These are phyloP conservation scores for Heimioporus sp. DNA, from an alignment of 768 basidiomycete species.

Conservation along the genomic window DNA sequence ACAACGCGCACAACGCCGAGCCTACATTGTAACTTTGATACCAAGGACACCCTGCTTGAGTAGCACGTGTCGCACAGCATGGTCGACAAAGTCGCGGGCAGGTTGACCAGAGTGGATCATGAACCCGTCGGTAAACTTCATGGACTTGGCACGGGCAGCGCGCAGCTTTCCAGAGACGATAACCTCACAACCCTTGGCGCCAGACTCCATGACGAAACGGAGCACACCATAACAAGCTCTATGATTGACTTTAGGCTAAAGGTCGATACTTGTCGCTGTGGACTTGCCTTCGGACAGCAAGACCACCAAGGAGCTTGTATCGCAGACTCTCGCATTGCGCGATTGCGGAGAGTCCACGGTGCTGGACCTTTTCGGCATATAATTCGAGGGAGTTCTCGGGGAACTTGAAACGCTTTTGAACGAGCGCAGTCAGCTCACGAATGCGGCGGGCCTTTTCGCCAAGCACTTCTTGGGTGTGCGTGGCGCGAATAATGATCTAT, in stretches of 20 bases:
- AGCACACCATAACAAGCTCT: slow-evolving; percentile 99
- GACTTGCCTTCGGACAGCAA: slow-evolving; percentile 92
- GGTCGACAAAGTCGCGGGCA: slow-evolving; percentile 92
- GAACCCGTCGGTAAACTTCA: slow-evolving; percentile 99
- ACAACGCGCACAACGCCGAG: background rate
- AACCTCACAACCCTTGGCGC: slow-evolving; percentile 99
- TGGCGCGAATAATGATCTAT: slow-evolving; percentile 98
- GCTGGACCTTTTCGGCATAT: slow-evolving; percentile 98
- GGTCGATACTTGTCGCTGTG: background rate
- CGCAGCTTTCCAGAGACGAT: slow-evolving; percentile 99
- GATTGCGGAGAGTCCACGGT: slow-evolving; percentile 96
- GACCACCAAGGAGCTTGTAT: slow-evolving; percentile 99
- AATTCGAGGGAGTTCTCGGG: slow-evolving; percentile 98
- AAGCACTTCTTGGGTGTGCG: slow-evolving; percentile 98
- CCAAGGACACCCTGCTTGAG: slow-evolving; percentile 98
- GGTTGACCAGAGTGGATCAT: slow-evolving; percentile 99
- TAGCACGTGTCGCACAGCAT: slow-evolving; percentile 96
- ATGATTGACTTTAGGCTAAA: slow-evolving; percentile 1
- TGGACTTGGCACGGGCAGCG: slow-evolving; percentile 98
- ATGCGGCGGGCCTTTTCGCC: slow-evolving; percentile 99
- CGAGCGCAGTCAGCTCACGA: slow-evolving; percentile 95
- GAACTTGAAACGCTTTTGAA: slow-evolving; percentile 99
- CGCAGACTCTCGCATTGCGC: slow-evolving; percentile 98
- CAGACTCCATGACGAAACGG: slow-evolving; percentile 99
- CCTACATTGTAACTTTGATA: slow-evolving; percentile 99